Evolutionary conservation across 2,329 filamentous ascomycete species (phyloP), one percentile per base, ranked within the genome.

Genomic region (Fusarium tanahbumbuense): DNA sequence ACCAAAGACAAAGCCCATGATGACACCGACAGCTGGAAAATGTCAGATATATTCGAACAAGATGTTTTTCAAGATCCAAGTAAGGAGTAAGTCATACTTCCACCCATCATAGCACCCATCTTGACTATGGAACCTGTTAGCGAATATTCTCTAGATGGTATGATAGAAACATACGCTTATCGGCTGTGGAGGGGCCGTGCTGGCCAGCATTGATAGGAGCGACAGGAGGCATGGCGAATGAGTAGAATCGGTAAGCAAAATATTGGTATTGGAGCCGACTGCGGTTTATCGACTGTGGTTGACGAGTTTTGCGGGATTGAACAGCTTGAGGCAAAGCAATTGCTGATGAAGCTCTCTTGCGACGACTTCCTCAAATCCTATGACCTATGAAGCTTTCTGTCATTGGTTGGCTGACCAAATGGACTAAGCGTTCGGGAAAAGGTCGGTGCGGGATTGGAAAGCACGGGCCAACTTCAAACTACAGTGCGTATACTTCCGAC

Each of bases 1-100:
- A 97, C 95, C 96, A 76, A 96, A 97, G 76, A 99, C 97, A 85
- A 99, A 98, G 71, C 96, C 96, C 83, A 99, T 98, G 79, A 97
- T 97, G 55, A 93, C 86, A 68, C 96, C 96, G 68, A 99, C 96
- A 81, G 94, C 96, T 98, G 64, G 23, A 54, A 65, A 16, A 59
- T 20, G 70, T 84, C 74, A 84, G 82, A 57, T 30, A 49, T 15
- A 42, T 41, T 48, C 28, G 25, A 47, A 55, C 32, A 34, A 13
- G 7, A 11, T 32, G n/a, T 37, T 6, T 37, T 37, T 34, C 44
- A 46, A 50, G 11, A 37, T 7, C 15, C 23, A 16, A 53, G 15
- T 32, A 23, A n/a, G 46, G 40, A 56, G 54, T 55, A 88, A 52
- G 32, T 30, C 94, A 77, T 92, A 98, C 95, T 97, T 80, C 94